These are phyloP conservation scores for Pythium guiyangense DNA, from an alignment of 352 stramenopile genomes.

Conservation along the genomic window DNA sequence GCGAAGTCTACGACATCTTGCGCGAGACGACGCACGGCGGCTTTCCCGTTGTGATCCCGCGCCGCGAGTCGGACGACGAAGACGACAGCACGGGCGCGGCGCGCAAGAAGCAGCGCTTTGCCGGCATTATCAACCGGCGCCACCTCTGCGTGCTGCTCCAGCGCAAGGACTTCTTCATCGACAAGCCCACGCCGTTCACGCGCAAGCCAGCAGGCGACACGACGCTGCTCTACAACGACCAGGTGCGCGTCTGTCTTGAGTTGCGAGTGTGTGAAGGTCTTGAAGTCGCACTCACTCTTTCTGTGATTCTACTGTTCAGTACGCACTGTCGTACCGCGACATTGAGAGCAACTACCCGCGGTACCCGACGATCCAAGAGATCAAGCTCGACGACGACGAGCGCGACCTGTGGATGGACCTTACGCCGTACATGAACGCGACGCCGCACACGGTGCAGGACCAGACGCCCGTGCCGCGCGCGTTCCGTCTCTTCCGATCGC, in stretches of 20 bases:
- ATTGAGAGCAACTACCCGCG: constrained; percentile 83
- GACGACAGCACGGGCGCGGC: constrained; percentile 7
- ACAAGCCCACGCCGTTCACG: constrained; percentile 75
- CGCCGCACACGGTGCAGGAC: constrained; percentile 94
- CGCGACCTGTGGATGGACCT: constrained; percentile 91
- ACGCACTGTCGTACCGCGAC: constrained; percentile 79
- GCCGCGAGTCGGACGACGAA: constrained; percentile 27
- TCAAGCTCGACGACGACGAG: constrained; percentile 91
- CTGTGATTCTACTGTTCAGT: constrained; percentile 12
- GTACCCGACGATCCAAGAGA: constrained; percentile 76
- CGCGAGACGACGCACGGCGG: constrained; percentile 61
- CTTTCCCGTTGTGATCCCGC: constrained; percentile 70
- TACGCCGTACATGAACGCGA: constrained; percentile 97
- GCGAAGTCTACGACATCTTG: constrained; percentile 78
- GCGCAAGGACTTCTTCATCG: constrained; percentile 82
- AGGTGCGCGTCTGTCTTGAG: constrained; percentile 17
- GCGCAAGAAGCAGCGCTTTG: constrained; percentile 45
- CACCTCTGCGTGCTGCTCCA: constrained; percentile 79
- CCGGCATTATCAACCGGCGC: constrained; percentile 70
- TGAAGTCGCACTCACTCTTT: neutral
- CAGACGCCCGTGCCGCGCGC: constrained; percentile 91
- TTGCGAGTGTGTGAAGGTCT: neutral
- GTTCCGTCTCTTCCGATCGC: constrained; percentile 96
- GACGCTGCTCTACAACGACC: constrained; percentile 82
- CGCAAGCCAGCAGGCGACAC: constrained; percentile 70